Conservation (phyloP, 768 basidiomycete genomes). For the Floccularia luteovirens region DNA sequence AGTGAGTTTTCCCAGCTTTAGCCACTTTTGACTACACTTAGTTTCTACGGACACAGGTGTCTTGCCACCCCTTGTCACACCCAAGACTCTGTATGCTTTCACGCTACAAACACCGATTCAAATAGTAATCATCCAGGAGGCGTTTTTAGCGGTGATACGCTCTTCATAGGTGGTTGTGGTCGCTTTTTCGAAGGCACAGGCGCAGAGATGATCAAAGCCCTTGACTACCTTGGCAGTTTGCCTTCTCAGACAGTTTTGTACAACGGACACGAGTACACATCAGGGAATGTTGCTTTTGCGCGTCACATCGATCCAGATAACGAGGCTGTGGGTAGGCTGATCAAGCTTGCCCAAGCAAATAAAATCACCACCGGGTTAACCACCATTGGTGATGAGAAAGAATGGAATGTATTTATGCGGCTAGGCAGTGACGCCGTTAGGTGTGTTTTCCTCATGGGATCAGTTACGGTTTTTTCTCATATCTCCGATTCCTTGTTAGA, state of each 20-base stretch:
- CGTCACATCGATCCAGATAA: conserved; percentile 54
- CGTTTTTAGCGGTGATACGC: conserved; percentile 93
- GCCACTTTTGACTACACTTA: background rate
- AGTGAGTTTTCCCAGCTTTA: conserved; percentile 23
- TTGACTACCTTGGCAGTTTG: conserved; percentile 58
- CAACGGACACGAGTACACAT: conserved; percentile 92
- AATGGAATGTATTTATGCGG: conserved; percentile 95
- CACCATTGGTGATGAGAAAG: conserved; percentile 90
- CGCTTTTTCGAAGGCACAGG: conserved; percentile 90
- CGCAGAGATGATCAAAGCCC: conserved; percentile 75
- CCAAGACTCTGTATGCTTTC: conserved; percentile 92
- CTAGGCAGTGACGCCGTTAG: conserved; percentile 51
- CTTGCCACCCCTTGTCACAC: conserved; percentile 92
- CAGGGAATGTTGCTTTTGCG: conserved; percentile 65
- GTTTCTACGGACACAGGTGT: conserved; percentile 37
- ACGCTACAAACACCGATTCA: conserved; percentile 44
- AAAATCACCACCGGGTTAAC: conserved; percentile 69
- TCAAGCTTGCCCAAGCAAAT: conserved; percentile 49
- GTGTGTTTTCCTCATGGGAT: conserved; percentile 46
- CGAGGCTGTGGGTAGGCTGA: conserved; percentile 49
- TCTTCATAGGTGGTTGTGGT: conserved; percentile 85
- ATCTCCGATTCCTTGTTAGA: background rate
- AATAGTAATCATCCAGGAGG: conserved; percentile 51
- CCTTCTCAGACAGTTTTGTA: conserved; percentile 79
- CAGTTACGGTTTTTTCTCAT: background rate